Percentiles rank a stretch among this genome's conserved stretches.
phyloP scores from a whole-genome alignment of 2,329 filamentous ascomycete species.

The Aspergillus tanneri region DNA sequence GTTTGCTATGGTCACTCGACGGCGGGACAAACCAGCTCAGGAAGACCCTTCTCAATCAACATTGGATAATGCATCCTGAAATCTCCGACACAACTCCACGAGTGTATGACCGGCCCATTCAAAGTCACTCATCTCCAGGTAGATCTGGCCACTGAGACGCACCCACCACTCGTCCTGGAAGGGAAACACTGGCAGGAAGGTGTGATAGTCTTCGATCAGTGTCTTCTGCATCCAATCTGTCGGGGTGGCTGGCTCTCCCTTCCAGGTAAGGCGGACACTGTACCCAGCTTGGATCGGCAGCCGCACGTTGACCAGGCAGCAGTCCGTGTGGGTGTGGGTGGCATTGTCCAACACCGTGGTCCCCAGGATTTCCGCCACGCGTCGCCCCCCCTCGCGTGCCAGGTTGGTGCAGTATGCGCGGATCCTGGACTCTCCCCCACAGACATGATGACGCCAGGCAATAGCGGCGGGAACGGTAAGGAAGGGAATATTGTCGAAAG shows the following conservation, averaged over 20 bases:
- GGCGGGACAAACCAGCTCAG: too few species aligned
- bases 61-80: slow-evolving; percentile 18
- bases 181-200: slow-evolving; percentile 64
- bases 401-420: slow-evolving; percentile 59
- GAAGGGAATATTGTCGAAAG: slow-evolving; percentile 66
- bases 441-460: slow-evolving; percentile 61
- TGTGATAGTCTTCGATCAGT: slow-evolving; percentile 60
- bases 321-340: slow-evolving; percentile 34
- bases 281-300: slow-evolving; percentile 56
- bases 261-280: slow-evolving; percentile 7
- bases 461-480: slow-evolving; percentile 69
- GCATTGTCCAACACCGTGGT: slow-evolving; percentile 63
- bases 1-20: too few species aligned
- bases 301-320: slow-evolving; percentile 67
- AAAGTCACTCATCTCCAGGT: slow-evolving; percentile 72
- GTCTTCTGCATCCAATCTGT: slow-evolving; percentile 57
- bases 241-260: slow-evolving; percentile 29
- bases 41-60: neutral
- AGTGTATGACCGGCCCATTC: slow-evolving; percentile 57
- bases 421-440: slow-evolving; percentile 70
- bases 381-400: slow-evolving; percentile 60
- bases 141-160: slow-evolving; percentile 73
- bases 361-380: slow-evolving; percentile 60
- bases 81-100: slow-evolving; percentile 53
- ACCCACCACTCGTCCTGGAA: slow-evolving; percentile 64